phyloP scores from a whole-genome alignment of 805 yeast species.

The Komagataella phaffii region DNA sequence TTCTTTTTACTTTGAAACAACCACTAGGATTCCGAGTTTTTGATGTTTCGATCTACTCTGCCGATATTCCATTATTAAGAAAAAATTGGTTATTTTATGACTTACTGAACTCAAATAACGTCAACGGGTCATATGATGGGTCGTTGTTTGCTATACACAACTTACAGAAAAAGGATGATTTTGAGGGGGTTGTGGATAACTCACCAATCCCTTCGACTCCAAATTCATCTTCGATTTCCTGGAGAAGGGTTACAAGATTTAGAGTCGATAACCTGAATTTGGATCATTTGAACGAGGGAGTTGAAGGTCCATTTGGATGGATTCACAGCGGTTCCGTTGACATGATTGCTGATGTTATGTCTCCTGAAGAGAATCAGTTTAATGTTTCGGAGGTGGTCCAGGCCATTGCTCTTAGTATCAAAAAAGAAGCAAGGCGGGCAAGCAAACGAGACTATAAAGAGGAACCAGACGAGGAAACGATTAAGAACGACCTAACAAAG shows the following conservation, averaged over 20 bases:
- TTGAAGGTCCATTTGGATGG: slow-evolving; percentile 97
- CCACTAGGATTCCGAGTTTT: slow-evolving; percentile 76
- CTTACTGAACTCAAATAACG: slow-evolving; percentile 65
- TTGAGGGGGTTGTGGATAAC: slow-evolving; percentile 10
- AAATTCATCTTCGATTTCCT: slow-evolving; percentile 10
- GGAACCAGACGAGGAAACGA: neutral
- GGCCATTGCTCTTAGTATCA: slow-evolving; percentile 30
- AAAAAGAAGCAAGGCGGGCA: slow-evolving; percentile 31
- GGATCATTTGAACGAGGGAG: slow-evolving; percentile 83
- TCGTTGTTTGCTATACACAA: slow-evolving; percentile 87
- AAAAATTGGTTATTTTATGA: slow-evolving; percentile 93
- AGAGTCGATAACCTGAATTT: slow-evolving; percentile 77
- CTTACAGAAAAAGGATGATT: slow-evolving; percentile 45
- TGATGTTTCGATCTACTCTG: slow-evolving; percentile 75
- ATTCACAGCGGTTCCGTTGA: slow-evolving; percentile 86
- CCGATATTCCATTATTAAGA: slow-evolving; percentile 67
- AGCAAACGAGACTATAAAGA: neutral
- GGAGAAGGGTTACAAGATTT: slow-evolving; percentile 60
- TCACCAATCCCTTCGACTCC: neutral
- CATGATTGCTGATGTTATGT: slow-evolving; percentile 80
- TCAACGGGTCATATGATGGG: slow-evolving; percentile 88
- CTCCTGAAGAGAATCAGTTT: slow-evolving; percentile 48
- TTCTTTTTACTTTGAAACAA: slow-evolving; percentile 67
- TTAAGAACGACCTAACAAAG: slow-evolving; percentile 1
- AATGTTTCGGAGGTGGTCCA: slow-evolving; percentile 32